phyloP scores from a whole-genome alignment of 2,329 filamentous ascomycete genomes.

The Cordyceps militaris region DNA sequence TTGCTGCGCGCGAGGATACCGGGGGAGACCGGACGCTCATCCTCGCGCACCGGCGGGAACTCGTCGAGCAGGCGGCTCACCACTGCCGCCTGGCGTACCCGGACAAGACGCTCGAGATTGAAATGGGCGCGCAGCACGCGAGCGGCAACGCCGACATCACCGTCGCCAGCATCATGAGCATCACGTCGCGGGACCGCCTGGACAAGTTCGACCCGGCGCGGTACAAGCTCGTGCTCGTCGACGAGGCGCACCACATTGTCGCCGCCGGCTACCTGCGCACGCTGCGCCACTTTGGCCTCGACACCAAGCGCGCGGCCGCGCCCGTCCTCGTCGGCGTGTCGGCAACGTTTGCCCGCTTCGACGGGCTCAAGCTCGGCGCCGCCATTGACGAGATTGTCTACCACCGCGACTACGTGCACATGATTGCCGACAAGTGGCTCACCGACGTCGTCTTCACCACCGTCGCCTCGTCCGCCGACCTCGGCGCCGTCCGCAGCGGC shows the following conservation, averaged over 20 bases:
- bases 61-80: constrained; percentile 85
- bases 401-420: constrained; percentile 65
- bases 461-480: constrained; percentile 72
- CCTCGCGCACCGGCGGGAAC: constrained; percentile 82
- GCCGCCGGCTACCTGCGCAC: constrained; percentile 69
- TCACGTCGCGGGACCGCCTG: constrained; percentile 70
- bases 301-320: constrained; percentile 32
- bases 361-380: constrained; percentile 72
- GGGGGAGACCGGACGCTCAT: constrained; percentile 74
- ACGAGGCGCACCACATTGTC: constrained; percentile 96
- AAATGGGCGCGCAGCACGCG: constrained; percentile 76
- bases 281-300: constrained; percentile 71
- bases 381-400: constrained; percentile 96
- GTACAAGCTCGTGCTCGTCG: constrained; percentile 89
- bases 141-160: constrained; percentile 85
- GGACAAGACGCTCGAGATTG: constrained; percentile 72
- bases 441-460: constrained; percentile 92
- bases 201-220: constrained; percentile 68
- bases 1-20: constrained; percentile 46
- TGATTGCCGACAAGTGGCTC: constrained; percentile 84
- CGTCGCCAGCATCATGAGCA: constrained; percentile 80
- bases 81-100: constrained; percentile 82
- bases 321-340: constrained; percentile 83
- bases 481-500: constrained; percentile 60
- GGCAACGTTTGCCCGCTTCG: constrained; percentile 69